Percentiles rank a stretch among this genome's conserved stretches.
phyloP scores from a whole-genome alignment of 345 rosid genomes.

The Heritiera littoralis region DNA sequence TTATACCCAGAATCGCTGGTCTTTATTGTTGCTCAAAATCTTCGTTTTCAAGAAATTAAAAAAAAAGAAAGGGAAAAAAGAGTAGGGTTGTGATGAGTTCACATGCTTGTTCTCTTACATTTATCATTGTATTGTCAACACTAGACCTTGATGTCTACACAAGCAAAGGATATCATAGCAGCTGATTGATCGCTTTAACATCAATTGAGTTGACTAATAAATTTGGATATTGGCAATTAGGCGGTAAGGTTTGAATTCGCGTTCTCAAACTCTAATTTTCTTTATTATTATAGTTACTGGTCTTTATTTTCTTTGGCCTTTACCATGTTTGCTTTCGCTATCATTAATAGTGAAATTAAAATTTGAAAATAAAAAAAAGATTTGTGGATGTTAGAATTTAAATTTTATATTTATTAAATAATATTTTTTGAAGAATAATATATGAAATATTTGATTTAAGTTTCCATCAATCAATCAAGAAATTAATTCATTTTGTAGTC shows the following conservation, averaged over 20 bases:
- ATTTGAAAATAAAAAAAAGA: too few relatives aligned
- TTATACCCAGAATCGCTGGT: neutral
- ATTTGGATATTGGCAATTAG: neutral
- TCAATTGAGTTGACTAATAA: slow-evolving; percentile 2
- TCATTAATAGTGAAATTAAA: too few relatives aligned
- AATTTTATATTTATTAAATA: too few relatives aligned
- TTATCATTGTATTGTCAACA: neutral
- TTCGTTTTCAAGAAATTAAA: neutral
- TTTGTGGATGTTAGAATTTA: too few relatives aligned
- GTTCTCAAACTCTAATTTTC: neutral
- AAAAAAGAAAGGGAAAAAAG: neutral
- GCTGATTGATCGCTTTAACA: slow-evolving; percentile 11
- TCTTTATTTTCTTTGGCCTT: too few relatives aligned
- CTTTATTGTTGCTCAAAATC: neutral
- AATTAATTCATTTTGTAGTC: too few relatives aligned
- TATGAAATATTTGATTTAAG: too few relatives aligned
- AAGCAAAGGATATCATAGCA: neutral
- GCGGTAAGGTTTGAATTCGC: neutral
- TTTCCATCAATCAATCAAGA: too few relatives aligned
- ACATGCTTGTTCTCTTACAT: neutral
- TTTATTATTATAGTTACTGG: neutral
- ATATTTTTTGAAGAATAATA: too few relatives aligned
- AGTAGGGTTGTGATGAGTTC: neutral
- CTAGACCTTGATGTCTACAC: neutral
- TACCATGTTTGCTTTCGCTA: too few relatives aligned